A percentile compares a stretch with the other conserved stretches of the same genome.
phyloP scores from a whole-genome alignment of 805 yeast species.

The Wickerhamiella hasegawae region DNA sequence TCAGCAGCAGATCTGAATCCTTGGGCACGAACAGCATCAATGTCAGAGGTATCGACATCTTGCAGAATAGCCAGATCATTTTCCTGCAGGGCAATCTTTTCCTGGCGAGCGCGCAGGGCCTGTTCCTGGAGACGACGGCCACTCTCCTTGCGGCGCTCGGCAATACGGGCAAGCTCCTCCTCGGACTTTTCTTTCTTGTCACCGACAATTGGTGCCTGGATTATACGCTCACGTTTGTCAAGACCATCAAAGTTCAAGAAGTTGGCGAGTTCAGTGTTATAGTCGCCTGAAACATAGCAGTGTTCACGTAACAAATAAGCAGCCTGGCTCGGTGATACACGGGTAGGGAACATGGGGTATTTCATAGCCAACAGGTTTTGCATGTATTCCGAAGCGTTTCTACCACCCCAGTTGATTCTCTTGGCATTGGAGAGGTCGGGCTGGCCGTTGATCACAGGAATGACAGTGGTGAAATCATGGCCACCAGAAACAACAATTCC shows the following conservation, averaged over 20 bases:
- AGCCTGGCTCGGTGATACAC: constrained; percentile 45
- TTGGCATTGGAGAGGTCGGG: constrained; percentile 55
- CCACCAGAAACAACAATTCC: constrained; percentile 80
- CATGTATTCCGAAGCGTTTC: constrained; percentile 48
- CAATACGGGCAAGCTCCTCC: constrained; percentile 63
- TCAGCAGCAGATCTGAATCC: constrained; percentile 24
- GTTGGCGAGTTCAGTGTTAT: constrained; percentile 41
- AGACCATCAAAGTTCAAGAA: constrained; percentile 46
- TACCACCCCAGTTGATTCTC: constrained; percentile 87
- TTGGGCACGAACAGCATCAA: constrained; percentile 51
- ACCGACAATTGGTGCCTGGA: constrained; percentile 70
- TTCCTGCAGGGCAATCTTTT: constrained; percentile 65
- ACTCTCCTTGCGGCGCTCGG: constrained; percentile 67
- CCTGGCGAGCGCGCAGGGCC: constrained; percentile 70
- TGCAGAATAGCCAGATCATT: constrained; percentile 50
- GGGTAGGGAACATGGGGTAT: constrained; percentile 83
- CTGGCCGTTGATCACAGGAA: constrained; percentile 63
- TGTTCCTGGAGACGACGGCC: constrained; percentile 86
- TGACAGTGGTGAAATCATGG: constrained; percentile 62
- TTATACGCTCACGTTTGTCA: constrained; percentile 51
- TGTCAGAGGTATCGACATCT: constrained; percentile 54
- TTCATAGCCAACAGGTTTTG: constrained; percentile 52
- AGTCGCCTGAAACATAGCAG: constrained; percentile 63
- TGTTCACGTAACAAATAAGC: constrained; percentile 54
- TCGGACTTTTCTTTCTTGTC: constrained; percentile 58